A percentile compares a stretch with the other conserved stretches of the same genome.
Conservation (phyloP, 306 rosid species). For the Quercus glauca region DNA sequence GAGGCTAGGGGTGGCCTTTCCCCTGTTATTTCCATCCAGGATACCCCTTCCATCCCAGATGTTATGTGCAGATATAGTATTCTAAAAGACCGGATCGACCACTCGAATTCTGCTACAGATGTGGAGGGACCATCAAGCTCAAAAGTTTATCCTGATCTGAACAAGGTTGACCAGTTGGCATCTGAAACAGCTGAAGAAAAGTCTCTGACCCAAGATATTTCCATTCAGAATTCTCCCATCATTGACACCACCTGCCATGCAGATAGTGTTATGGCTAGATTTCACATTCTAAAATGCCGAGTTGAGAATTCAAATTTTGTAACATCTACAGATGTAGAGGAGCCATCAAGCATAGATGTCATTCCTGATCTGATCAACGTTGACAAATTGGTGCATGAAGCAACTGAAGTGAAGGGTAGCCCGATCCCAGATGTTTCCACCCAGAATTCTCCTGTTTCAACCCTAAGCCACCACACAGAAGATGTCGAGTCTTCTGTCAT, state of each 20-base stretch:
- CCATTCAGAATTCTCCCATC: conserved; percentile 23
- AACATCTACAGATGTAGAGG: conserved; percentile 12
- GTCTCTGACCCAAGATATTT: conserved; percentile 10
- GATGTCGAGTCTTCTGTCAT: conserved; percentile 50
- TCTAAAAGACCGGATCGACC: not conserved
- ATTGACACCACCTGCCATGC: conserved; percentile 25
- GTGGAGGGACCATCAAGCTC: not conserved
- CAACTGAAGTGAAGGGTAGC: conserved; percentile 20
- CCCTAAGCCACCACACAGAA: conserved; percentile 14
- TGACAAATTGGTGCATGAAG: conserved; percentile 21
- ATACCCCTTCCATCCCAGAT: not conserved
- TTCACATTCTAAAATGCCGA: conserved; percentile 33
- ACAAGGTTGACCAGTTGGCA: not conserved
- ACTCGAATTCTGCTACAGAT: not conserved
- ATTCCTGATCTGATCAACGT: conserved; percentile 30
- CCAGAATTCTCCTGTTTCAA: conserved; percentile 28
- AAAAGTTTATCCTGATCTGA: not conserved
- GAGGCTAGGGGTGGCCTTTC: conserved; percentile 30
- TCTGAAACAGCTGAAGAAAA: not conserved
- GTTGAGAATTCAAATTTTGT: conserved; percentile 16
- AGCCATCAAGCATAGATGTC: conserved; percentile 28
- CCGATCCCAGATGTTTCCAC: conserved; percentile 16
- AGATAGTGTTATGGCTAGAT: conserved; percentile 41
- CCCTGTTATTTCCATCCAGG: conserved; percentile 27
- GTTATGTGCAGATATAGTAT: not conserved